Conservation (phyloP, 371 early-diverging fungal species). For the Actinomortierella wolfii region DNA sequence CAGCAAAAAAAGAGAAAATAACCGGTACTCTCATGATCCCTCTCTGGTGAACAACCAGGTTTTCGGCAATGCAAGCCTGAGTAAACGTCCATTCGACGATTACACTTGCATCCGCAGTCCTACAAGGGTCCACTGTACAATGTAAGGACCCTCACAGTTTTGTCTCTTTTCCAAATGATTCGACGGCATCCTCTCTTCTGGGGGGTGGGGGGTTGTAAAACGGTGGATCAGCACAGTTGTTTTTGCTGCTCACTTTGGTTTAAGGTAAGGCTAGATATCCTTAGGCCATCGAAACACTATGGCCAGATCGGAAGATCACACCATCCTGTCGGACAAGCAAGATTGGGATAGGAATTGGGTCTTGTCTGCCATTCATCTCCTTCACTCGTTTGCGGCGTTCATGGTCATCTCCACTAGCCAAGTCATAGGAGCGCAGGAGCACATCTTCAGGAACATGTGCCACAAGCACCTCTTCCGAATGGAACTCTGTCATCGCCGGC, state of each 20-base stretch:
- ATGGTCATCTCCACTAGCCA: constrained; percentile 38
- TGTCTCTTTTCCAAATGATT: background rate
- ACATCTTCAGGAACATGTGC: constrained; percentile 54
- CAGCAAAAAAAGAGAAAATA: no score
- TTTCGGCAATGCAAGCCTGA: no score
- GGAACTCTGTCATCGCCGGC: constrained; percentile 56
- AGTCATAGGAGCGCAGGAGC: constrained; percentile 31
- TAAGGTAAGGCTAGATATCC: background rate
- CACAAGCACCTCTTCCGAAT: constrained; percentile 52
- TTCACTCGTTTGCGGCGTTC: constrained; percentile 37
- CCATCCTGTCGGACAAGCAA: constrained; percentile 69
- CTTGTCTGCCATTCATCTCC: background rate
- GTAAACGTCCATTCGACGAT: no score
- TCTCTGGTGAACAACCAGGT: no score
- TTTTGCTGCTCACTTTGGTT: background rate
- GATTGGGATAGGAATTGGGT: constrained; percentile 53
- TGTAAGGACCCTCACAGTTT: background rate
- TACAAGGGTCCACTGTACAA: no score
- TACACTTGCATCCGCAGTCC: no score
- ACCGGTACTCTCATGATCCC: no score
- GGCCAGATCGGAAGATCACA: constrained; percentile 67
- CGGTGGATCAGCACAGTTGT: no score
- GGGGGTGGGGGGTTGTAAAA: background rate
- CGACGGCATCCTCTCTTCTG: background rate
- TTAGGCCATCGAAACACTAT: constrained; percentile 29